These are phyloP conservation scores for Chondrostereum purpureum DNA, from an alignment of 1,284 basidiomycete species.

Conservation along the genomic window DNA sequence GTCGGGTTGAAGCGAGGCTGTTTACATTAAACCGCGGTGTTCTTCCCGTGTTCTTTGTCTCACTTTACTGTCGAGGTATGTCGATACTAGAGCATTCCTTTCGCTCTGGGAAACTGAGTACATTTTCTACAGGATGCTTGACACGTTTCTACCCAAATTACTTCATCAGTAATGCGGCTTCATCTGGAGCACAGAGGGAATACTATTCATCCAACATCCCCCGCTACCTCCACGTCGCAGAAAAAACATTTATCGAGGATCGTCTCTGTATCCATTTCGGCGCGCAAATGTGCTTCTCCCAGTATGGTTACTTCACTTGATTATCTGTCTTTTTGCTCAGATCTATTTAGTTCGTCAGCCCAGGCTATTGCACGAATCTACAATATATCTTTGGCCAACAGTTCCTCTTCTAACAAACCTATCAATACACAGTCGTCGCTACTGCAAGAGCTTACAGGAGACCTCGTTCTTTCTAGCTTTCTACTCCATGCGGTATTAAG, in stretches of 20 bases:
- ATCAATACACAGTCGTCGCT: no score
- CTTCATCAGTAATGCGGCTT: constrained; percentile 5
- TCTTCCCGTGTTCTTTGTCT: constrained; percentile 9
- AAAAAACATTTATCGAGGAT: constrained; percentile 5
- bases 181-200: neutral
- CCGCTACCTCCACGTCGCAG: constrained; percentile 10
- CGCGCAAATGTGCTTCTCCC: neutral
- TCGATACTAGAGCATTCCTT: neutral
- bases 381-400: constrained; percentile 9
- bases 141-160: constrained; percentile 12
- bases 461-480: constrained; percentile 11
- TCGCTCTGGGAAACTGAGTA: neutral
- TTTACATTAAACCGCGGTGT: constrained; percentile 10
- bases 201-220: constrained; percentile 8
- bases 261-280: constrained; percentile 1
- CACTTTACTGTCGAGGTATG: constrained; percentile 10
- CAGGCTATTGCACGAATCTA: constrained; percentile 14
- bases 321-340: neutral
- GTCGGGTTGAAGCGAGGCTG: constrained; percentile 2
- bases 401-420: neutral
- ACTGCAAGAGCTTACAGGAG: constrained; percentile 4
- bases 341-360: constrained; percentile 12
- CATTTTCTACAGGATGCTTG: constrained; percentile 4
- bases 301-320: neutral
- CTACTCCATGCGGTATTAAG: constrained; percentile 6